A percentile compares a stretch with the other conserved stretches of the same genome.
phyloP scores from a whole-genome alignment of 2,329 filamentous ascomycete species.

The Neofusicoccum ribis region DNA sequence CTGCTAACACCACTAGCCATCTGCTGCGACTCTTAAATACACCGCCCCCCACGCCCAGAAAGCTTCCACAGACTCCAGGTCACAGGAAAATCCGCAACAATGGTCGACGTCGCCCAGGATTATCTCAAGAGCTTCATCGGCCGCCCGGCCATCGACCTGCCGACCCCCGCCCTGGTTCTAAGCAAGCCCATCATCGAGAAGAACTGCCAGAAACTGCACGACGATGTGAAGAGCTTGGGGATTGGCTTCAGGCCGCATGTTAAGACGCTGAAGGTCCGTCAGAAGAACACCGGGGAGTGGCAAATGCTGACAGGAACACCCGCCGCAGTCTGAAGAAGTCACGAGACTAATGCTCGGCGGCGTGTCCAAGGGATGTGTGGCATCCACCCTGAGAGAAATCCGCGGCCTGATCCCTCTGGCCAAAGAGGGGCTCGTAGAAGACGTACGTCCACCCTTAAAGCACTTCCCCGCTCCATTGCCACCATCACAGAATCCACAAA shows the following conservation, averaged over 20 bases:
- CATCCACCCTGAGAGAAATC: conserved; percentile 16
- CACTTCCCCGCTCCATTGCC: background rate
- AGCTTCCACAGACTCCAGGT: background rate
- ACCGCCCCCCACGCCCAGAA: too few species aligned
- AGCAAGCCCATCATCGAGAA: conserved; percentile 16
- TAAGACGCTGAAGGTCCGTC: conserved; percentile 17
- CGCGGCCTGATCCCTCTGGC: conserved; percentile 15
- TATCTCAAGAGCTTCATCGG: conserved; percentile 18
- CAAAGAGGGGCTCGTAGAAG: background rate
- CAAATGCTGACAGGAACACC: background rate
- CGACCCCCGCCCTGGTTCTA: conserved; percentile 18
- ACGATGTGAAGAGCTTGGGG: conserved; percentile 17
- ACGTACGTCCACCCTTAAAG: background rate
- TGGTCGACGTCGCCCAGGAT: conserved; percentile 12
- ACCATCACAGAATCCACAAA: too few species aligned
- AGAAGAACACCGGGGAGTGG: background rate
- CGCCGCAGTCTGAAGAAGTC: conserved; percentile 13
- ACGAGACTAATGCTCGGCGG: conserved; percentile 16
- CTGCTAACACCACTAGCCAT: background rate
- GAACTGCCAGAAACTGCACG: conserved; percentile 15
- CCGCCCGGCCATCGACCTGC: conserved; percentile 14
- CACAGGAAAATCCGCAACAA: background rate
- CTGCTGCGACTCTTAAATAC: background rate
- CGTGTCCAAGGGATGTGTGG: background rate
- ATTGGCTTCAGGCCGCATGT: conserved; percentile 19